Percentiles rank a stretch among this genome's conserved stretches.
Conservation (phyloP, 2,329 filamentous ascomycete species). For the Pseudogymnoascus sp. region DNA sequence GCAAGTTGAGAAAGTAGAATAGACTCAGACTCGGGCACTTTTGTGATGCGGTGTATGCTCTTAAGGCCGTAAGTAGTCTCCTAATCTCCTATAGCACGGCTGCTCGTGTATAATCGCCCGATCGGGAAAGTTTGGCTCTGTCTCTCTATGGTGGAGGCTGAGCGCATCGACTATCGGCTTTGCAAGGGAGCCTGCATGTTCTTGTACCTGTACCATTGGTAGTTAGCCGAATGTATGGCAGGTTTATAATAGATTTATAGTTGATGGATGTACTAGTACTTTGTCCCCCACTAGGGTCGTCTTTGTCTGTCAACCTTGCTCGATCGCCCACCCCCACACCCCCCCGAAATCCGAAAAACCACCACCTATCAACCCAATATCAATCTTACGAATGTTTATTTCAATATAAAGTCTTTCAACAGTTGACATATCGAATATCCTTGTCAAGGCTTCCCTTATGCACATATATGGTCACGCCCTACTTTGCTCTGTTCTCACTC, state of each 20-base stretch:
- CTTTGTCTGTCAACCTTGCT: too few species aligned
- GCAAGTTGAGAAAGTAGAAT: not conserved
- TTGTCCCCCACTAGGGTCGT: too few species aligned
- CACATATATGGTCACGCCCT: too few species aligned
- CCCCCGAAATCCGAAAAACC: too few species aligned
- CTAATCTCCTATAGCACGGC: not conserved
- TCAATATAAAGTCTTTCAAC: too few species aligned
- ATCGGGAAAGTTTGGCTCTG: not conserved
- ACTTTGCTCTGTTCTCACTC: too few species aligned
- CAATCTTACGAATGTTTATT: too few species aligned
- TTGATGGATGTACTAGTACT: not conserved
- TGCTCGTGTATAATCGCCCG: constrained; percentile 1
- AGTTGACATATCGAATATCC: too few species aligned
- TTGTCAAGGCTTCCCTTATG: too few species aligned
- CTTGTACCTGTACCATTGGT: not conserved
- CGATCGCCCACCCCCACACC: too few species aligned
- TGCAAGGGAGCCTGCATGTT: not conserved
- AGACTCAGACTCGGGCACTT: not conserved
- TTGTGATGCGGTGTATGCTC: not conserved
- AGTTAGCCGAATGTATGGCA: not conserved
- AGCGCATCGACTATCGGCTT: not conserved
- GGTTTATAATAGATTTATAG: not conserved
- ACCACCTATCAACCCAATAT: too few species aligned
- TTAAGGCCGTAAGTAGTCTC: not conserved
- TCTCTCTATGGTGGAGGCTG: not conserved